These are phyloP conservation scores for Pseudopithomyces chartarum DNA, from an alignment of 2,329 filamentous ascomycete genomes.

Conservation along the genomic window DNA sequence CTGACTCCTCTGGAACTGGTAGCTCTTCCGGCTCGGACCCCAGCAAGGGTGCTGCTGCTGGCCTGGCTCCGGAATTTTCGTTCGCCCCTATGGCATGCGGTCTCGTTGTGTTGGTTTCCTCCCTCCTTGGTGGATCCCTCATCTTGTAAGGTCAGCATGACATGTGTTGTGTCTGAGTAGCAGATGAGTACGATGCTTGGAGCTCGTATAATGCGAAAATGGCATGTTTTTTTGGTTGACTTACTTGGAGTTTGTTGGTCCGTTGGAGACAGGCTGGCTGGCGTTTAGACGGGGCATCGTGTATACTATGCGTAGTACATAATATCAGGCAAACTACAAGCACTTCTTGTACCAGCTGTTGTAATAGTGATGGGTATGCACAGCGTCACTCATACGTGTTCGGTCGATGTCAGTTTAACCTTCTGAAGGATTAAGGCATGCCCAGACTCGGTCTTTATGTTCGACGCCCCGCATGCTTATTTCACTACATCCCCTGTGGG, in stretches of 20 bases:
- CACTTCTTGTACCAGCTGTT: neutral
- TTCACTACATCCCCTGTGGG: too few relatives aligned
- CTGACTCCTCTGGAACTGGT: slow-evolving; percentile 19
- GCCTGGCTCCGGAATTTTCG: slow-evolving; percentile 52
- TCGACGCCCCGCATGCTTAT: neutral
- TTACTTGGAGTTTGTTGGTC: slow-evolving; percentile 9
- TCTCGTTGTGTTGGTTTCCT: slow-evolving; percentile 57
- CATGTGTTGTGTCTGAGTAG: neutral
- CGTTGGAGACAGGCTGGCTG: slow-evolving; percentile 2
- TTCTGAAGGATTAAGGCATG: neutral
- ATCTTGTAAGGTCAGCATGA: slow-evolving; percentile 36
- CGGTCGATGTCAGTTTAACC: neutral
- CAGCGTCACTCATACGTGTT: neutral
- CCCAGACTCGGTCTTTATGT: neutral
- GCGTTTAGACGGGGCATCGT: slow-evolving; percentile 10
- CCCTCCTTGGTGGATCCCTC: slow-evolving; percentile 58
- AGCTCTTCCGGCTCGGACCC: slow-evolving; percentile 3
- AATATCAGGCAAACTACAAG: slow-evolving; percentile 10
- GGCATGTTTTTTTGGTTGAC: slow-evolving; percentile 1
- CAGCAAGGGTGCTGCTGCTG: slow-evolving; percentile 50
- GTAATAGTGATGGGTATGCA: too few relatives aligned
- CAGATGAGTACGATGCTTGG: slow-evolving; percentile 16
- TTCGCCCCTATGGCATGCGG: slow-evolving; percentile 58
- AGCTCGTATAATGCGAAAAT: slow-evolving; percentile 12
- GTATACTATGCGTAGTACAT: slow-evolving; percentile 19